Base-by-base conservation (phyloP, 352 stramenopile genomes). In the Bremia lactucae region DNA sequence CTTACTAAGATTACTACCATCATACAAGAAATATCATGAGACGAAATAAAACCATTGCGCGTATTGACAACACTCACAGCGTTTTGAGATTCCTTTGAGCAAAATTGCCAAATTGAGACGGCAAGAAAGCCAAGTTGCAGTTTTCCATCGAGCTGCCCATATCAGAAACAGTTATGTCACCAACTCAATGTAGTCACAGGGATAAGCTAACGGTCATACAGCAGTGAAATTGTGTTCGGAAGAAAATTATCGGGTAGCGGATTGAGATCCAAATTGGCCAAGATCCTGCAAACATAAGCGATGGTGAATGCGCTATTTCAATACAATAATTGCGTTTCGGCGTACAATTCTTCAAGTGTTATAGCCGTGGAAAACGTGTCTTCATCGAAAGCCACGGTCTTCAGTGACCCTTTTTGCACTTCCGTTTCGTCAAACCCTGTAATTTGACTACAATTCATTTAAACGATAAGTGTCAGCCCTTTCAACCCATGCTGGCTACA, bases 241-340 rank as follows among this genome's bases (percentile, higher is more conserved):
- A 87, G 45, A 24, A 87, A 73, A 36, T 57, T 65, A 24, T 52
- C 61, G 29, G 59, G 51, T 4, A 75, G 49, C 22, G 61, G 53
- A 3, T 42, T 59, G 16, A 87, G 50, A 59, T 87, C 68, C 40
- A 87, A 54, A 54, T 82, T 87, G 26, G 49, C 59, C 20, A 87
- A 35, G 29, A 65, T 65, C 20, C 70, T 86, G 42, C 26, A 48
- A 16, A 14, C 15, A 15, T 16, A 16, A 15, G 6, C 28, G 11
- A 2, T 13, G 11, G 28, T 33, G 10, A 16, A 6, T 16, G 28
- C 11, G 11, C 15, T 13, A 13, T 14, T 15, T 16, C n/a, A 33
- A 15, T n/a, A 33, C 5, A 33, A 33, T 16, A 5, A 16, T 16
- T 33, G 28, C 1, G 15, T 47, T 6, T 25, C 13, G 16, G 69